Conservation (phyloP, 768 basidiomycete species). For the Termitomyces sp. region DNA sequence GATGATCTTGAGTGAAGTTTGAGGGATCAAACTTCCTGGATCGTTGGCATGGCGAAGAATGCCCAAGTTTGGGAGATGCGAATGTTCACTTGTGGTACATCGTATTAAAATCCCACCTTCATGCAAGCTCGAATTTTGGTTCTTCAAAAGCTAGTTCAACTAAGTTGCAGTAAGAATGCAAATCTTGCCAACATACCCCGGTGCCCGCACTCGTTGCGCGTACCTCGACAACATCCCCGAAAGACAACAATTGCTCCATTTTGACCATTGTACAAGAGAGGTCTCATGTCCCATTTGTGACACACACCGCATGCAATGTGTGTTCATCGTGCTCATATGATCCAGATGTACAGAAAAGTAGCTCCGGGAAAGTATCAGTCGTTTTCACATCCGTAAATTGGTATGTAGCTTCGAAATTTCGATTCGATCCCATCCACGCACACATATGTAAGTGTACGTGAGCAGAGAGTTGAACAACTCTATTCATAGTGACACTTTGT, state of each 20-base stretch:
- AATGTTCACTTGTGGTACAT: too few species aligned
- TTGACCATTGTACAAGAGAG: neutral
- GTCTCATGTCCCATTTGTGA: conserved; percentile 11
- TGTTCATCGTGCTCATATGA: conserved; percentile 11
- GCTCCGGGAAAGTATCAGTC: conserved; percentile 1
- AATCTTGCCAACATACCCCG: neutral
- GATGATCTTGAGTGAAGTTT: conserved; percentile 5
- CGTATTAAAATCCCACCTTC: neutral
- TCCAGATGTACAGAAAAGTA: neutral
- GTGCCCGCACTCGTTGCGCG: neutral
- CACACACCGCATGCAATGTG: conserved; percentile 6
- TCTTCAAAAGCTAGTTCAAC: neutral
- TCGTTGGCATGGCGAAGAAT: neutral
- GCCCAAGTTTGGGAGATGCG: too few species aligned
- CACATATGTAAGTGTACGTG: neutral
- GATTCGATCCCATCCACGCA: too few species aligned
- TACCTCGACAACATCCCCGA: too few species aligned
- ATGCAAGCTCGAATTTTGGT: neutral
- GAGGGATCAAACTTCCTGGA: neutral
- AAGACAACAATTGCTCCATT: neutral
- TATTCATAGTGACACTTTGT: neutral
- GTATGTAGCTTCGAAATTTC: too few species aligned
- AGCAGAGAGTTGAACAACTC: neutral
- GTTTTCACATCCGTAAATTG: conserved; percentile 7
- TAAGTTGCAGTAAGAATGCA: neutral